Percentiles rank a stretch among this genome's conserved stretches.
These are phyloP conservation scores for Blastobotrys serpentis DNA, from an alignment of 1,139 yeast genomes.

Conservation along the genomic window DNA sequence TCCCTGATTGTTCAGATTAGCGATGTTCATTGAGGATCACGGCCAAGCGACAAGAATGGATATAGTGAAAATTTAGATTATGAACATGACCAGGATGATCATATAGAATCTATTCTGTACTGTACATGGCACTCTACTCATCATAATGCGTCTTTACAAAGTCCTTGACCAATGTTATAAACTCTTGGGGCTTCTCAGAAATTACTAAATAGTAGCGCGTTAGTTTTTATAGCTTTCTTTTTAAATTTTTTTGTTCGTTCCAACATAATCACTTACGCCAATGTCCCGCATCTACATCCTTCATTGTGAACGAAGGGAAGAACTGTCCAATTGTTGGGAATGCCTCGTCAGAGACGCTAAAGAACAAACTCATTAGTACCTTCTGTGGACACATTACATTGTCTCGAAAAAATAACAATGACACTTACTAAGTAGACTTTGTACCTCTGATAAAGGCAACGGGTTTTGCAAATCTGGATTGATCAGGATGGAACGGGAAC, in stretches of 20 bases:
- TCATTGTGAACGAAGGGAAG: slow-evolving; percentile 74
- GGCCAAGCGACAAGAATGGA: too few relatives aligned
- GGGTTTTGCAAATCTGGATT: slow-evolving; percentile 66
- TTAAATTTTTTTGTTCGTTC: too few relatives aligned
- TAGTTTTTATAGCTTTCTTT: too few relatives aligned
- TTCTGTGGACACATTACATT: neutral
- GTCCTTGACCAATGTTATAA: slow-evolving; percentile 24
- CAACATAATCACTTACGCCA: slow-evolving; percentile 58
- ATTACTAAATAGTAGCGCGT: slow-evolving; percentile 22
- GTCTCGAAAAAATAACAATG: neutral
- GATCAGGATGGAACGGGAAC: slow-evolving; percentile 68
- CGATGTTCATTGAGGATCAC: too few relatives aligned
- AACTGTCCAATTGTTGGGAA: slow-evolving; percentile 70
- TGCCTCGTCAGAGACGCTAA: slow-evolving; percentile 74
- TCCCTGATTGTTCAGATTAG: too few relatives aligned
- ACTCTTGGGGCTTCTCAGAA: slow-evolving; percentile 33
- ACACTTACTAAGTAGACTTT: slow-evolving; percentile 54
- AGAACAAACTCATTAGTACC: neutral
- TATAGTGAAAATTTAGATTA: neutral
- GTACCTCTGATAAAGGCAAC: slow-evolving; percentile 78
- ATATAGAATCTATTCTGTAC: too few relatives aligned
- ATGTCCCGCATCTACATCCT: slow-evolving; percentile 83
- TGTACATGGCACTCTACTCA: too few relatives aligned
- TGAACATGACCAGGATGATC: too few relatives aligned
- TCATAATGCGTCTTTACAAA: slow-evolving; percentile 16